Conservation (phyloP, 2,329 filamentous ascomycete species). For the Akanthomyces dipterigenus region DNA sequence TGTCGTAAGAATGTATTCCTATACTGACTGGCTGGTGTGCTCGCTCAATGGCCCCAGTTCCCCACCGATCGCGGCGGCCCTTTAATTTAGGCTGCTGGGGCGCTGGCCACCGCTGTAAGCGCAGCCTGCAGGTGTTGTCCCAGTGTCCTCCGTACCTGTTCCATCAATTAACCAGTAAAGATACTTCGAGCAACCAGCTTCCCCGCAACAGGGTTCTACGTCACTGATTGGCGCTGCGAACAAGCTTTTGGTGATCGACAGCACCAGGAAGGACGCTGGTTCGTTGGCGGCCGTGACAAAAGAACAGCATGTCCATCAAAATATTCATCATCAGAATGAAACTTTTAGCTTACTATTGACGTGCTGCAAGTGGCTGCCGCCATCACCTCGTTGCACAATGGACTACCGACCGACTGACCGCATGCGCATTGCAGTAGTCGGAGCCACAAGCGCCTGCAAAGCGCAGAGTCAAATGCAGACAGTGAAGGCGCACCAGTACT, state of each 20-base stretch:
- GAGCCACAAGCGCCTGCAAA: not conserved
- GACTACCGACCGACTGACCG: not conserved
- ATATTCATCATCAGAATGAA: not conserved
- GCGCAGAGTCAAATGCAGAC: not conserved
- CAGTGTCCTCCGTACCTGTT: not conserved
- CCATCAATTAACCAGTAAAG: not conserved
- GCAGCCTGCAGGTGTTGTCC: not conserved
- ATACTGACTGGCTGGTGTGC: no score
- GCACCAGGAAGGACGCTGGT: not conserved
- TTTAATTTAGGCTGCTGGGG: no score
- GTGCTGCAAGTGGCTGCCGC: not conserved
- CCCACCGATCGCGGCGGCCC: slow-evolving; percentile 9
- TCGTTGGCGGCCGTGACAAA: not conserved
- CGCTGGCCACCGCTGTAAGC: not conserved
- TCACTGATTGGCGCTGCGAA: slow-evolving; percentile 2
- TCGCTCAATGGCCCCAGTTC: not conserved
- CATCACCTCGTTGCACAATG: not conserved
- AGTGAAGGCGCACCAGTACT: not conserved
- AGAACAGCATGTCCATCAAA: not conserved
- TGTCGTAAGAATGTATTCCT: no score
- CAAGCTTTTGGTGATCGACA: slow-evolving; percentile 9
- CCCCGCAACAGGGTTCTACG: slow-evolving; percentile 7
- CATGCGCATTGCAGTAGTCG: not conserved
- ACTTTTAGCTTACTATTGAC: not conserved
- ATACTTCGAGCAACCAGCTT: not conserved